Percentiles rank a stretch among this genome's conserved stretches.
These are phyloP conservation scores for Pseudoperonospora humuli DNA, from an alignment of 352 stramenopile genomes.

Conservation along the genomic window DNA sequence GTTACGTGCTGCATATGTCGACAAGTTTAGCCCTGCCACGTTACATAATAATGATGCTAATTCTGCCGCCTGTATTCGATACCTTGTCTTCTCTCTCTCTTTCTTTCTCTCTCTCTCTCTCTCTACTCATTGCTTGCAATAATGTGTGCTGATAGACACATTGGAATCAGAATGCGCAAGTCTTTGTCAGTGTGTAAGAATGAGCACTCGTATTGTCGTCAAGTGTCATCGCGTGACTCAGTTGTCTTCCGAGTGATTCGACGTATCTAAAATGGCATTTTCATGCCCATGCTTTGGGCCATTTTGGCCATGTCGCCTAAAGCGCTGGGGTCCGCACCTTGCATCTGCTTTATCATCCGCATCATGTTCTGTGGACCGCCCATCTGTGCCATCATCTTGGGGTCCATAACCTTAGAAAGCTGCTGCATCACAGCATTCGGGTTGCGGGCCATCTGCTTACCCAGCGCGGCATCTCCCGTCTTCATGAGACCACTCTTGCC, in stretches of 20 bases:
- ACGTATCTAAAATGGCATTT: conserved; percentile 62
- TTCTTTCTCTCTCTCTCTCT: too few species aligned
- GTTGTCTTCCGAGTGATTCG: conserved; percentile 4
- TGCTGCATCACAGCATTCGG: conserved; percentile 95
- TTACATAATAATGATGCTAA: too few species aligned
- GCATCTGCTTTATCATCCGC: conserved; percentile 94
- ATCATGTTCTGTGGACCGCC: conserved; percentile 81
- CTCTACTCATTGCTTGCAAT: conserved; percentile 2
- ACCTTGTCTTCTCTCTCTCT: too few species aligned
- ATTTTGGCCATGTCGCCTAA: conserved; percentile 79
- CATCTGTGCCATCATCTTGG: conserved; percentile 89
- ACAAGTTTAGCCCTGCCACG: conserved; percentile 19
- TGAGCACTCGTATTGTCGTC: conserved; percentile 19
- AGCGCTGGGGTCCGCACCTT: conserved; percentile 67
- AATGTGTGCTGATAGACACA: not conserved
- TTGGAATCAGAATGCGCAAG: conserved; percentile 10
- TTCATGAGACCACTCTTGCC: conserved; percentile 94
- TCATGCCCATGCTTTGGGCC: conserved; percentile 64
- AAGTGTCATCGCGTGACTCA: conserved; percentile 9
- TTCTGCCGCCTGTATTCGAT: too few species aligned
- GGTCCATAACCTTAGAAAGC: conserved; percentile 91
- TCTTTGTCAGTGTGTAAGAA: conserved; percentile 12
- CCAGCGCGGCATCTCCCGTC: conserved; percentile 75
- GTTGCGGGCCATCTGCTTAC: conserved; percentile 95
- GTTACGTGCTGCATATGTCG: conserved; percentile 15